Evolutionary conservation across 192 early-diverging fungal species (phyloP), one percentile per base, ranked within the genome.

Genomic region (Coemansia pectinata): DNA sequence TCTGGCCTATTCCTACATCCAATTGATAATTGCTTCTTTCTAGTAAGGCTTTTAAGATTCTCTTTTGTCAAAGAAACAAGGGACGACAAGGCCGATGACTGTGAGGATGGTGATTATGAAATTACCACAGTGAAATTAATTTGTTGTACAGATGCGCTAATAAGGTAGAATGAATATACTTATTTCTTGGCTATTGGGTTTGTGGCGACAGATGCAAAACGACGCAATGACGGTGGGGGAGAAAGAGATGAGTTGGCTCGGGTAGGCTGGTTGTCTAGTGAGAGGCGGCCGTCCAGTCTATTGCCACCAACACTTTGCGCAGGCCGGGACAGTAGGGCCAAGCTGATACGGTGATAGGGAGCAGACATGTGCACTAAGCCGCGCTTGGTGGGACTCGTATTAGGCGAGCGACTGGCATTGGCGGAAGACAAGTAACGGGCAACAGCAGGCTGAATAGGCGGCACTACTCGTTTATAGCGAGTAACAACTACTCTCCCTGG

Each of bases 271-370:
- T 41, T 41, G 40, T 41, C 40, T 41, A 41, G 11, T 14, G 40
- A 41, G 40, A 65, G 57, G 6, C 74, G 55, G 0, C 69, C 64
- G 3, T 53, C 52, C 25, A 53, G 25, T 14, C 52, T 53, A 62
- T 39, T 60, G 31, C 27, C 8, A 33, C 44, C 41, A 9, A 34
- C 25, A 5, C 44, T 31, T 41, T 23, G 45, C 17, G 74, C 50
- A 11, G 47, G 67, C 19, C 73, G 23, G 14, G 71, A 53, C 17
- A 76, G 65, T 23, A 70, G 36, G 1, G 74, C 74, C 59, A 76
- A 62, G 40, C 74, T 76, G 23, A 76, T 76, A 17, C 74, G 68
- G 52, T 76, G 74, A 50, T 76, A 76, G 0, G 52, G 25, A 53
- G 52, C 52, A 29, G 52, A 53, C 52, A 53, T 53, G 52, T 53